These are phyloP conservation scores for Phanerodontia chrysosporium DNA, from an alignment of 768 basidiomycete genomes.

Conservation along the genomic window DNA sequence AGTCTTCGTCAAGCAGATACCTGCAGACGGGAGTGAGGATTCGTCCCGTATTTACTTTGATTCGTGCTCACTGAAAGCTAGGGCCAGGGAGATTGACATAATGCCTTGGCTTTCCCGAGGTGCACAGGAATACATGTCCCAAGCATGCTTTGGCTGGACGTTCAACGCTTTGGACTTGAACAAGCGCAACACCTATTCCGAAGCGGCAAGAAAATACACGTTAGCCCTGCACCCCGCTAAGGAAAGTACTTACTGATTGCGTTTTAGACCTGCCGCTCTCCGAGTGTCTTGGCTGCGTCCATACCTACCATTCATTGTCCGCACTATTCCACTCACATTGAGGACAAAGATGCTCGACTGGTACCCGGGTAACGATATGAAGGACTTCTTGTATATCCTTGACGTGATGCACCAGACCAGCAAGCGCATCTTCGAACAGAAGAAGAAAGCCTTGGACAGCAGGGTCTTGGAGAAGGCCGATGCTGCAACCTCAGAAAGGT, in stretches of 20 bases:
- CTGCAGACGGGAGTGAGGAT: background rate
- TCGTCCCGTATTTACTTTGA: background rate
- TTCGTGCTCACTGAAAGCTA: background rate
- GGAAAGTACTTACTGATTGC: background rate
- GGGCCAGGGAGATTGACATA: conserved; percentile 19
- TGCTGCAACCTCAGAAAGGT: background rate
- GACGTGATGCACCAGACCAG: conserved; percentile 34
- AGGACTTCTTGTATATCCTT: conserved; percentile 29
- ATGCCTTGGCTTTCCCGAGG: conserved; percentile 22
- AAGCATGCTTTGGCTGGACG: conserved; percentile 22
- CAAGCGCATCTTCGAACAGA: conserved; percentile 31
- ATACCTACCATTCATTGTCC: background rate
- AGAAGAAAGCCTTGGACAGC: conserved; percentile 33
- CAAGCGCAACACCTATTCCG: conserved; percentile 18
- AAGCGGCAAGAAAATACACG: conserved; percentile 17
- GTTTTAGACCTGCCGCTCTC: background rate
- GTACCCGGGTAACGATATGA: conserved; percentile 15
- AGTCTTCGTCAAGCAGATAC: conserved; percentile 14
- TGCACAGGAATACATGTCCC: conserved; percentile 23
- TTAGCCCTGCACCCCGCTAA: background rate
- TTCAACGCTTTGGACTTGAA: conserved; percentile 22
- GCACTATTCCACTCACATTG: background rate
- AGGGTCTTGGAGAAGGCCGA: conserved; percentile 26
- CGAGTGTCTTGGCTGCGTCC: background rate
- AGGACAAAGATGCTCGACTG: background rate